Evolutionary conservation across 192 early-diverging fungal genomes (phyloP), one percentile per base, ranked within the genome.

Genomic region (Rhizophagus prolifer): DNA sequence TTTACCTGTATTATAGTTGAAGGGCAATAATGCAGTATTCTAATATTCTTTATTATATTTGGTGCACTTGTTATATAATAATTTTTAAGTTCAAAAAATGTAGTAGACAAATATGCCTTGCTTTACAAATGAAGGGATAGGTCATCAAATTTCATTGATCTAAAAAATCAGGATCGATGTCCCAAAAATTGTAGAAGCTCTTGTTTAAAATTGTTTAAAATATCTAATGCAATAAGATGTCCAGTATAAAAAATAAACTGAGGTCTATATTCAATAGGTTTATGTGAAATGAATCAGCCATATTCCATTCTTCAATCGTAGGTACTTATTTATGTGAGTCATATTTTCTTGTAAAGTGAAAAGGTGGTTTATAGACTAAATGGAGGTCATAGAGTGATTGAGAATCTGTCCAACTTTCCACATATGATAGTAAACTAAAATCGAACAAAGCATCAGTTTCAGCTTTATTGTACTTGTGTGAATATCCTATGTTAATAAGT

Each of bases 231-330:
- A 0, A 91, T 88, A 58, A 97, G 87, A 73, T 97, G 95, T 9
- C 96, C 96, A 13, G 95, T 80, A 75, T 97, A 97, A 74, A 97
- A 97, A 0, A 96, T n/a, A 81, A 93, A 95, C 8, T 94, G 95
- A 72, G 94, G 94, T 19, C 96, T 89, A 16, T 96, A 83, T 9
- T 84, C 81, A 62, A 96, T 98, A n/a, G 96, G 94, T 47, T 87
- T 85, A 41, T 89, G n/a, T 88, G 77, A 0, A 90, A 69, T 81
- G 86, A 89, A 16, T 83, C 75, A 47, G 94, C 88, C 77, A 96
- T 89, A 7, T 81, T 82, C 41, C 91, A 98, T 79, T 96, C 94
- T 34, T 81, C 77, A 54, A 90, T n/a, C 1, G 81, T 78, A 2
- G 96, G 96, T 1, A 92, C 74, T 6, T 83, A 73, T 9, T 50